Percentiles rank a stretch among this genome's conserved stretches.
These are phyloP conservation scores for Stromatinia cepivora DNA, from an alignment of 2,329 filamentous ascomycete genomes.

Conservation along the genomic window DNA sequence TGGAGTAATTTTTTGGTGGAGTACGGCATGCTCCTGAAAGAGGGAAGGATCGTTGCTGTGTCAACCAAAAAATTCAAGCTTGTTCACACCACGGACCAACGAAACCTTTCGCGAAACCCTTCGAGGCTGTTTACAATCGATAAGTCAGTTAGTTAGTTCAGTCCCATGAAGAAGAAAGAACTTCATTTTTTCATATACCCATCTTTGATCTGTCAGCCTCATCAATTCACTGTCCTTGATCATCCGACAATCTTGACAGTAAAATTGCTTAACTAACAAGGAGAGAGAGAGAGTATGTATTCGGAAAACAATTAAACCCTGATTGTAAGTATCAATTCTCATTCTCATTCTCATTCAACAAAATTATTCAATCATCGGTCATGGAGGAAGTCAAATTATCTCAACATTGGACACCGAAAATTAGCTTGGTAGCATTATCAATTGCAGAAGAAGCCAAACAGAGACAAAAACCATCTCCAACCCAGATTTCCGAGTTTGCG, in stretches of 20 bases:
- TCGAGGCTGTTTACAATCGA: constrained; percentile 19
- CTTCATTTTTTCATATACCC: neutral
- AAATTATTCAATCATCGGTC: neutral
- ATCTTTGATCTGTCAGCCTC: constrained; percentile 16
- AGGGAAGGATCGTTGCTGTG: constrained; percentile 13
- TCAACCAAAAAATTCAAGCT: constrained; percentile 17
- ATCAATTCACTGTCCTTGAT: constrained; percentile 13
- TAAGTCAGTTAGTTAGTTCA: neutral
- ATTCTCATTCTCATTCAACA: constrained; percentile 13
- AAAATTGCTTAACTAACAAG: neutral
- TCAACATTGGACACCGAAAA: constrained; percentile 13
- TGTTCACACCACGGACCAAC: constrained; percentile 13
- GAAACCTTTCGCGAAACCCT: neutral
- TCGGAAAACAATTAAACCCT: neutral
- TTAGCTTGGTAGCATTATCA: neutral
- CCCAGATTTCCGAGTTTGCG: neutral
- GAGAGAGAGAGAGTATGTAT: neutral
- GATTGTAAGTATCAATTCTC: constrained; percentile 16
- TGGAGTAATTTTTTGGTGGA: too few relatives aligned
- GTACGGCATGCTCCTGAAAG: neutral
- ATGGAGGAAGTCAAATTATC: constrained; percentile 19
- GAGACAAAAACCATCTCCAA: constrained; percentile 6
- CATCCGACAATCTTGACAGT: neutral
- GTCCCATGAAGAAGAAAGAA: neutral
- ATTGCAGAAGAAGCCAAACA: constrained; percentile 2